A percentile compares a stretch with the other conserved stretches of the same genome.
Evolutionary conservation across 2,329 filamentous ascomycete genomes (phyloP).

Genomic region (Aureobasidium sp.): DNA sequence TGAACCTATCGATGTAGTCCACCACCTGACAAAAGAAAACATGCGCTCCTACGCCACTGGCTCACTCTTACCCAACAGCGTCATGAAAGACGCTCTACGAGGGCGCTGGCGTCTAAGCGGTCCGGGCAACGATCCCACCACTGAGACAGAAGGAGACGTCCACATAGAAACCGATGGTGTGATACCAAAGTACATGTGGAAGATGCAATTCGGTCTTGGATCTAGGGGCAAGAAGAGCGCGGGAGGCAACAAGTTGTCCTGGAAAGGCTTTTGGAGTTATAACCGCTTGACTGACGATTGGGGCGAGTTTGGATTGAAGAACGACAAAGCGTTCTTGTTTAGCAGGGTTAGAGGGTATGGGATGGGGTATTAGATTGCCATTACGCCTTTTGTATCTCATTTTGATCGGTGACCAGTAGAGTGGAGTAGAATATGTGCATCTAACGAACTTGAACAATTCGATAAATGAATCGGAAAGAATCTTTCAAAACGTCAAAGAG

Average conservation of each 20-base stretch:
- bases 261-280: slow-evolving; percentile 87
- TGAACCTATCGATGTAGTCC: slow-evolving; percentile 81
- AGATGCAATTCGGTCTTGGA: slow-evolving; percentile 66
- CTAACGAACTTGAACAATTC: too few species aligned
- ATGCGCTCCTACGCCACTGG: slow-evolving; percentile 36
- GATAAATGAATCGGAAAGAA: too few species aligned
- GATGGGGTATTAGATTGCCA: slow-evolving; percentile 1
- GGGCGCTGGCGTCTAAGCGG: slow-evolving; percentile 59
- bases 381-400: too few species aligned
- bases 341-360: slow-evolving; percentile 50
- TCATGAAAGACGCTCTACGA: slow-evolving; percentile 60
- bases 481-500: too few species aligned
- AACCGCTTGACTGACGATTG: slow-evolving; percentile 85
- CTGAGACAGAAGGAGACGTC: slow-evolving; percentile 56
- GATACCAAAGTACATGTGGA: slow-evolving; percentile 69
- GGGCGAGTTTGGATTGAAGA: slow-evolving; percentile 64
- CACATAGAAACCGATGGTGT: slow-evolving; percentile 82
- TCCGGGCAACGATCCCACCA: slow-evolving; percentile 24
- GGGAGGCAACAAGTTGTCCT: slow-evolving; percentile 77
- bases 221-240: slow-evolving; percentile 42
- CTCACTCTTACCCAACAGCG: slow-evolving; percentile 35
- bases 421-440: too few species aligned
- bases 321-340: slow-evolving; percentile 54
- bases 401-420: too few species aligned
- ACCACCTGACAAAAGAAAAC: slow-evolving; percentile 66